Base-by-base conservation (phyloP, 768 basidiomycete genomes). In the Collybiopsis confluens region DNA sequence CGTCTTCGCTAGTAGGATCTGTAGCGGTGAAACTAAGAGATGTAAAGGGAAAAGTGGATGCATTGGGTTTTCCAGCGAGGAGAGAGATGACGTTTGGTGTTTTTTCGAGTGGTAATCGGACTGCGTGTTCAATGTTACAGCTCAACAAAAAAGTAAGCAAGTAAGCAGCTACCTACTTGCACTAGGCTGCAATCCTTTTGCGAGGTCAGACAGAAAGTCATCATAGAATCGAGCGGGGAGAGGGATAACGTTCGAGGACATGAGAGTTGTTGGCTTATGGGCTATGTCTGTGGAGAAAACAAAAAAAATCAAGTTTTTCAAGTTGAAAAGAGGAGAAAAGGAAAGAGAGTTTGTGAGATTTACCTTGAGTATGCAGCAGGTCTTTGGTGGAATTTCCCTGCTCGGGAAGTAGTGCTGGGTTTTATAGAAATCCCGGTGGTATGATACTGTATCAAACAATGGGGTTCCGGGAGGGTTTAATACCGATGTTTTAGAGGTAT, bases 41-140 rank as follows among this genome's bases (percentile, higher is more conserved):
- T 2, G 85, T 83, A 72, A 98, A 90, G 1, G 96, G 96, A 72
- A 98, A 98, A 18, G 91, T 88, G n/a, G 77, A 73, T 7, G 85
- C 78, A 63, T 96, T 95, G 5, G 96, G 96, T 68, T 95, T 93
- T 24, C 96, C 96, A 0, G 93, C 94, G 6, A 95, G 80, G 28
- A 94, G 67, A 2, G 88, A 90, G 52, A 94, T 84, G 18, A 52
- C 50, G 15, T 38, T 38, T 1, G 50, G 50, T n/a, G 26, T 37
- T 42, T 53, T 53, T 45, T 98, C 96, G 24, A 94, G 75, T 0
- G 85, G 91, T 54, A 83, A 78, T n/a, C 85, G 75, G 54, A 89
- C 85, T 88, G 47, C 58, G 53, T 6, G 42, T 44, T 20, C 21
- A 20, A 56, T 37, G 42, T 36, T 56, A 13, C 20, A 27, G 30